phyloP scores from a whole-genome alignment of 768 basidiomycete species.

The Tylopilus balloui region DNA sequence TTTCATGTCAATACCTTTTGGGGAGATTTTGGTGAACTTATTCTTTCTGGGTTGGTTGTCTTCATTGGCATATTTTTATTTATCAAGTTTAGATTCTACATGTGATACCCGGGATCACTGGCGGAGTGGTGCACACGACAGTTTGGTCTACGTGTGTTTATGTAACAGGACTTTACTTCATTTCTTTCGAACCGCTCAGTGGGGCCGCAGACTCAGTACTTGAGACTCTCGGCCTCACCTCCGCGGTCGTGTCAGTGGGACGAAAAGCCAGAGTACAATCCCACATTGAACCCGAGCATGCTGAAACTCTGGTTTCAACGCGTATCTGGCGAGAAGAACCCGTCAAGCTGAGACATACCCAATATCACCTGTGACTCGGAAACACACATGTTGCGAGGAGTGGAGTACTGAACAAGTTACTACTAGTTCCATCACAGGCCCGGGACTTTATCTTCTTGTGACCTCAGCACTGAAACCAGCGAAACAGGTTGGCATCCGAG shows the following conservation, averaged over 20 bases:
- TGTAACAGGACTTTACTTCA: background rate
- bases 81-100: constrained; percentile 26
- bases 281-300: background rate
- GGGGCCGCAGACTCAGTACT: no score
- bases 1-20: constrained; percentile 63
- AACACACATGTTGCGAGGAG: no score
- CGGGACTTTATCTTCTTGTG: no score
- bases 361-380: no score
- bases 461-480: no score
- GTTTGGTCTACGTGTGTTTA: background rate
- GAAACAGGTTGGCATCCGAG: no score
- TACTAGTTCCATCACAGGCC: no score
- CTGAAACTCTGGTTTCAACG: background rate
- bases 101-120: constrained; percentile 18
- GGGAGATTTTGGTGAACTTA: constrained; percentile 47
- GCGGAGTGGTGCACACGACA: background rate
- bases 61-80: constrained; percentile 30
- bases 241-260: no score
- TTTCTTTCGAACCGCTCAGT: background rate
- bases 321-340: background rate
- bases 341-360: background rate
- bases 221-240: background rate
- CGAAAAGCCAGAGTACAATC: no score
- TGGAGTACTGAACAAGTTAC: no score
- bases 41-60: constrained; percentile 30